Conservation (phyloP, 805 yeast species). For the Torulaspora franciscae region DNA sequence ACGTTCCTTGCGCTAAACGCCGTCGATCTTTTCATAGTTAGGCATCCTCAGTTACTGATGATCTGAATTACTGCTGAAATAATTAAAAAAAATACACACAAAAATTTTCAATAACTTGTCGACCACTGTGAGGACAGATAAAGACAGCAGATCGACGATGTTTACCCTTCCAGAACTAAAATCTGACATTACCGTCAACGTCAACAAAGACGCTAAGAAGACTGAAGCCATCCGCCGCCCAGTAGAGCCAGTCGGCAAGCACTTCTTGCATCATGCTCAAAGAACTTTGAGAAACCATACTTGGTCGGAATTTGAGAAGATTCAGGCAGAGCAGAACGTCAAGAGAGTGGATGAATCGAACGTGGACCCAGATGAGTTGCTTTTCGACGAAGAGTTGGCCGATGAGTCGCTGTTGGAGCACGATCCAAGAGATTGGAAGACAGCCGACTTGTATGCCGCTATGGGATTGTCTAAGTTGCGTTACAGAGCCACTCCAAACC, state of each 20-base stretch:
- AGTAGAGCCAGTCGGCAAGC: constrained; percentile 95
- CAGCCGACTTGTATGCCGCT: constrained; percentile 93
- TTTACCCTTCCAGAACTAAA: constrained; percentile 49
- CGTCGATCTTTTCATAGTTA: no score
- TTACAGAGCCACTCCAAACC: constrained; percentile 86
- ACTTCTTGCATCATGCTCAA: constrained; percentile 92
- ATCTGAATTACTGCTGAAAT: background rate
- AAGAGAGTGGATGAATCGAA: constrained; percentile 57
- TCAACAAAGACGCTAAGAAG: constrained; percentile 47
- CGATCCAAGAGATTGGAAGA: constrained; percentile 98
- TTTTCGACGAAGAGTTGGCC: constrained; percentile 54
- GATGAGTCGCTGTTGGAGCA: constrained; percentile 74
- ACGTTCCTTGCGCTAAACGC: no score
- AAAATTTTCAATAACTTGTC: constrained; percentile 1
- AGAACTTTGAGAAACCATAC: constrained; percentile 95
- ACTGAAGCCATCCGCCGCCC: constrained; percentile 68
- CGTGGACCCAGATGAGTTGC: constrained; percentile 52
- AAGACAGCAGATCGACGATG: constrained; percentile 4
- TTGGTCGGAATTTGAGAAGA: constrained; percentile 94
- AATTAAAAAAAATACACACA: background rate
- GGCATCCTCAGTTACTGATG: background rate
- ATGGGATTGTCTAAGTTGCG: constrained; percentile 89
- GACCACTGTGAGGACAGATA: background rate
- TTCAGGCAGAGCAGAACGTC: constrained; percentile 87
- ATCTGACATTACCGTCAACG: constrained; percentile 48